Evolutionary conservation across 176 grass and related monocot species (phyloP).

Genomic region (Alopecurus myosuroides): DNA sequence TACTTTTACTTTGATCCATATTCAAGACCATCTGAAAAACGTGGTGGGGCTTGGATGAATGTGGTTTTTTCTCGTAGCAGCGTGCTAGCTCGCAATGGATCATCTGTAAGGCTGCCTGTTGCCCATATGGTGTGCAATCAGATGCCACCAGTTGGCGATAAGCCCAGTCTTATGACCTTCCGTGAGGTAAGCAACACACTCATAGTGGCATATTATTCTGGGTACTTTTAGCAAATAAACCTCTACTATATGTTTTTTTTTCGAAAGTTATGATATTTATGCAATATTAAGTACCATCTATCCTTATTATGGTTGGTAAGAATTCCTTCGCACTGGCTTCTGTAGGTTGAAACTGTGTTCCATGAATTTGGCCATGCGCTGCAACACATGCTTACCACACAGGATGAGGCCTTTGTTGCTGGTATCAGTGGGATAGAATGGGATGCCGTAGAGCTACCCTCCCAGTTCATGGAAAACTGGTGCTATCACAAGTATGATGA

Average conservation of each 20-base stretch:
- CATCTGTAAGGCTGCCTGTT: conserved; percentile 73
- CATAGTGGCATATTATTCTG: background rate
- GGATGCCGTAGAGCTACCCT: conserved; percentile 98
- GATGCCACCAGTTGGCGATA: conserved; percentile 86
- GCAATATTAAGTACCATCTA: background rate
- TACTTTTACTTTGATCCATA: conserved; percentile 99
- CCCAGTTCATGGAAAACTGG: conserved; percentile 99
- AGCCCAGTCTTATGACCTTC: conserved; percentile 99
- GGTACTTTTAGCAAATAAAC: background rate
- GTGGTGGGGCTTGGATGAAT: conserved; percentile 96
- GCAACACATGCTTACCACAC: conserved; percentile 97
- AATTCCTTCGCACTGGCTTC: conserved; percentile 1
- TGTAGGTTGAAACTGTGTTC: conserved; percentile 98
- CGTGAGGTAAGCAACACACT: conserved; percentile 65
- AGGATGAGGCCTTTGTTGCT: conserved; percentile 92
- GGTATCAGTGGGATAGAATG: conserved; percentile 96
- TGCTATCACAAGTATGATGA: conserved; percentile 85
- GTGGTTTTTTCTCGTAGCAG: conserved; percentile 89
- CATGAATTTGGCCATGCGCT: conserved; percentile 99
- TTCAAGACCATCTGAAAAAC: conserved; percentile 95
- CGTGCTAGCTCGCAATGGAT: conserved; percentile 68
- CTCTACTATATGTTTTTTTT: background rate
- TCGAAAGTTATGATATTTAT: background rate
- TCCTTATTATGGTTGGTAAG: background rate
- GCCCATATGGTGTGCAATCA: conserved; percentile 99